Base-by-base conservation (phyloP, 164 flowering plant species). In the Annona squamosa region DNA sequence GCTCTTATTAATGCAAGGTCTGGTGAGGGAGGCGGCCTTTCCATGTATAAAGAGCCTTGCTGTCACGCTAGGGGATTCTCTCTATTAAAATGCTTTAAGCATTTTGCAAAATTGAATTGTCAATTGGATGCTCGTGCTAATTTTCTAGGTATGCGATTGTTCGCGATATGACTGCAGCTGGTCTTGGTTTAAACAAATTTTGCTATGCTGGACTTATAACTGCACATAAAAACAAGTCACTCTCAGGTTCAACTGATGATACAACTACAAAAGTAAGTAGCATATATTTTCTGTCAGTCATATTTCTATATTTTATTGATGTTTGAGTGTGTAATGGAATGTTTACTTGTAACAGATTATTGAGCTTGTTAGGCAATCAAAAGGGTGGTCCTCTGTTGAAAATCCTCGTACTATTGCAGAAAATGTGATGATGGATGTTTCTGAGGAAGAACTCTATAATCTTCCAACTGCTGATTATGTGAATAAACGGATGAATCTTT, bases 141-240 rank as follows among this genome's bases (percentile, higher is more conserved):
- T 81, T 18, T 72, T 81, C 19, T 82, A 95, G 99, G 80, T 84
- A 85, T 79, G 91, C 97, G 42, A 93, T 93, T 86, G 94, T 93
- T 26, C 92, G 97, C 73, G 99, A 95, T 81, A 91, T 95, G 99
- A 90, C 95, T 84, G 92, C 97, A 3, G 99, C 97, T 83, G 98
- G 99, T 78, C 90, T 89, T 75, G 98, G 94, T 75, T 85, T 95
- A 74, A 90, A 95, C 85, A 88, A 89, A 84, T 95, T 89, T 78
- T 93, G 95, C 80, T 91, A 93, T 85, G 96, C 99, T 19, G 99
- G 97, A 66, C 92, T 93, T 73, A 89, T 95, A 78, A 57, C 88
- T 75, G 99, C 94, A 44, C 90, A 90, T 76, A 85, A 74, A 78
- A 95, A 91, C 73, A 87, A 86, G 85, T 76, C 10, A 47, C 91